A percentile compares a stretch with the other conserved stretches of the same genome.
phyloP scores from a whole-genome alignment of 2,329 filamentous ascomycete species.

The Elsinoe arachidis region DNA sequence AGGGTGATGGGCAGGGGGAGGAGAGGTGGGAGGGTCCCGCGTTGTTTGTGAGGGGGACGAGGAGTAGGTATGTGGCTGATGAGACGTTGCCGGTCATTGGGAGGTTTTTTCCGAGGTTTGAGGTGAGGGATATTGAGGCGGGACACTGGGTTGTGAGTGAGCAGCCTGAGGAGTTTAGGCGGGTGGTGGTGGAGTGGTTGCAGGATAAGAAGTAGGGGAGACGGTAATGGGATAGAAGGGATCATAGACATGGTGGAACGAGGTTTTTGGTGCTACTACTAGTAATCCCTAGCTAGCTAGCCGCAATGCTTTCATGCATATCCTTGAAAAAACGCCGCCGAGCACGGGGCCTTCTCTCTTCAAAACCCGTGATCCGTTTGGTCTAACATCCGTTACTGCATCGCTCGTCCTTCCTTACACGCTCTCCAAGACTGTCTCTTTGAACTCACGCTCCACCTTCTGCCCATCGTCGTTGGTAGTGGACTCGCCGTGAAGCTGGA shows the following conservation, averaged over 20 bases:
- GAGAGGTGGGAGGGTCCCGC: constrained; percentile 66
- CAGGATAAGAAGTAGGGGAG: constrained; percentile 37
- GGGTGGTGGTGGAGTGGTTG: constrained; percentile 63
- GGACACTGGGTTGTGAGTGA: constrained; percentile 91
- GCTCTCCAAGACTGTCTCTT: constrained; percentile 89
- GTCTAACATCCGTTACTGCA: constrained; percentile 15
- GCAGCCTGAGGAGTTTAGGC: constrained; percentile 68
- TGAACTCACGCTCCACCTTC: constrained; percentile 99
- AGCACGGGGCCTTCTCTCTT: constrained; percentile 13
- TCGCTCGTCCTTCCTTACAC: constrained; percentile 54
- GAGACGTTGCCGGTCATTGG: constrained; percentile 72
- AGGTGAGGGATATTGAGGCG: constrained; percentile 63
- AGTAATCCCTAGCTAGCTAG: constrained; percentile 16
- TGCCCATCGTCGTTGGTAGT: constrained; percentile 91
- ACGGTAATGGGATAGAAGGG: neutral
- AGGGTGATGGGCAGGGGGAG: constrained; percentile 49
- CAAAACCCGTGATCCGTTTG: constrained; percentile 14
- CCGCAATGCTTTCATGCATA: constrained; percentile 17
- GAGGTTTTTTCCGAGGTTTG: constrained; percentile 71
- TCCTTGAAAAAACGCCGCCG: constrained; percentile 17
- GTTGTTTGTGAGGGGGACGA: constrained; percentile 69
- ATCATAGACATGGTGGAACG: constrained; percentile 15
- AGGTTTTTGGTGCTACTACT: constrained; percentile 18
- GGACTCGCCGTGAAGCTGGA: constrained; percentile 96
- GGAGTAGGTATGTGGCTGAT: constrained; percentile 71